Evolutionary conservation across 495 filamentous ascomycete genomes (phyloP), one percentile per base, ranked within the genome.

Genomic region (Penicilliopsis zonata): DNA sequence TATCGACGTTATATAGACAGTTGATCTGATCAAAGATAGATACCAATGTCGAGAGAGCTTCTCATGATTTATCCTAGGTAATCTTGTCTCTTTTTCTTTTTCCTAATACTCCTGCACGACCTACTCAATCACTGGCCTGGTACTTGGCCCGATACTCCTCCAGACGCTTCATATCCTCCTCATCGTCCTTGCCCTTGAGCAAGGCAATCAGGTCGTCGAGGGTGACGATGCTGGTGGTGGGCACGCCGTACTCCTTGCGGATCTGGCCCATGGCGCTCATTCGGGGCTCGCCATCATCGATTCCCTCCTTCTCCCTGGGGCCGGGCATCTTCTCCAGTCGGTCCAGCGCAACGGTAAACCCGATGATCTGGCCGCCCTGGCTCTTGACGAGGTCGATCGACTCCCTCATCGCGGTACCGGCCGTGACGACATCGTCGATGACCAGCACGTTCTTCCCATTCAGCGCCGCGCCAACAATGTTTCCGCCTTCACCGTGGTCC

Each of bases 341-440:
- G 57, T 96, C 87, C 35, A 96, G 62, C 14, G 86, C 77, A 14
- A 98, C 76, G 17, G 95, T 68, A 30, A 98, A 79, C 23, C 87
- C 90, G 5, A 77, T 76, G 10, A 95, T 69, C 13, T 63, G 71
- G 1, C 87, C 90, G 5, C 90, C 90, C 44, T 90, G 75, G 44
- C 68, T 68, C 33, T 72, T 56, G 40, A 94, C 87, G 45, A 92
- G 85, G 20, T 67, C 72, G 31, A 96, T 81, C 8, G 88, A 81
- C 58, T 94, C 86, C 28, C 88, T 72, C 55, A 94, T 82, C 17
- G 88, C 90, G 4, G 86, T 95, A 15, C 90, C 90, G 3, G 85
- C 88, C 0, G 85, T 94, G 43, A 95, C 86, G 9, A 98, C 90
- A 59, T 95, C 90, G 61, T 96, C 90, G 16, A 98, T 75, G 35